Conservation (phyloP, 2,329 filamentous ascomycete genomes). For the Pochonia chlamydosporia region DNA sequence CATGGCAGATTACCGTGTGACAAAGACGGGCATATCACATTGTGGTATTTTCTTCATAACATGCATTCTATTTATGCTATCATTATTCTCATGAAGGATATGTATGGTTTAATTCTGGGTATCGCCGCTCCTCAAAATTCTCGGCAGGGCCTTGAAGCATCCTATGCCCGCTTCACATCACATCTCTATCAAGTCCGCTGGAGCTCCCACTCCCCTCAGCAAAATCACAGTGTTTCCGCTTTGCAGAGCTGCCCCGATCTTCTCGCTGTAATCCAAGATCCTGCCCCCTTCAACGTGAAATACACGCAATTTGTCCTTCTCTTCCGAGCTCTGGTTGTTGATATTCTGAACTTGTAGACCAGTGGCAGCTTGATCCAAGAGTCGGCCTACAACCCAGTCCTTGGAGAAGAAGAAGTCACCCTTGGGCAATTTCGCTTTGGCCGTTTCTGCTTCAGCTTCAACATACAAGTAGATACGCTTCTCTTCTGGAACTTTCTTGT, state of each 20-base stretch:
- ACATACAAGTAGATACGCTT: slow-evolving; percentile 89
- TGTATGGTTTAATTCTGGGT: background rate
- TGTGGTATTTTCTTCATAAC: background rate
- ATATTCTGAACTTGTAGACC: slow-evolving; percentile 74
- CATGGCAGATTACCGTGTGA: too few species aligned
- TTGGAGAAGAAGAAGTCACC: slow-evolving; percentile 75
- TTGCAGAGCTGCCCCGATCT: slow-evolving; percentile 65
- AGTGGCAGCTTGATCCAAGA: slow-evolving; percentile 73
- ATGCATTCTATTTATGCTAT: background rate
- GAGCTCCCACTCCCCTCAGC: slow-evolving; percentile 76
- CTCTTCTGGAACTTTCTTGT: slow-evolving; percentile 70
- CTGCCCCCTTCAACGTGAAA: slow-evolving; percentile 91
- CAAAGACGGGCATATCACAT: background rate
- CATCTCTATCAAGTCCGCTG: slow-evolving; percentile 62
- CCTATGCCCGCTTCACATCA: too few species aligned
- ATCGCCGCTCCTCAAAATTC: slow-evolving; percentile 1
- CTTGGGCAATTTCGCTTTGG: slow-evolving; percentile 74
- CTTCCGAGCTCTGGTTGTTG: slow-evolving; percentile 71
- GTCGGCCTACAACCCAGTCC: slow-evolving; percentile 84
- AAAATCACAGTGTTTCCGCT: slow-evolving; percentile 89
- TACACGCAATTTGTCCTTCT: slow-evolving; percentile 75
- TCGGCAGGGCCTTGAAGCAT: too few species aligned
- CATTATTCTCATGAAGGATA: background rate
- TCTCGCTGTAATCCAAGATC: slow-evolving; percentile 81
- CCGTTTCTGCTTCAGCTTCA: slow-evolving; percentile 82